Conservation (phyloP, 768 basidiomycete species). For the Lyophyllum decastes region DNA sequence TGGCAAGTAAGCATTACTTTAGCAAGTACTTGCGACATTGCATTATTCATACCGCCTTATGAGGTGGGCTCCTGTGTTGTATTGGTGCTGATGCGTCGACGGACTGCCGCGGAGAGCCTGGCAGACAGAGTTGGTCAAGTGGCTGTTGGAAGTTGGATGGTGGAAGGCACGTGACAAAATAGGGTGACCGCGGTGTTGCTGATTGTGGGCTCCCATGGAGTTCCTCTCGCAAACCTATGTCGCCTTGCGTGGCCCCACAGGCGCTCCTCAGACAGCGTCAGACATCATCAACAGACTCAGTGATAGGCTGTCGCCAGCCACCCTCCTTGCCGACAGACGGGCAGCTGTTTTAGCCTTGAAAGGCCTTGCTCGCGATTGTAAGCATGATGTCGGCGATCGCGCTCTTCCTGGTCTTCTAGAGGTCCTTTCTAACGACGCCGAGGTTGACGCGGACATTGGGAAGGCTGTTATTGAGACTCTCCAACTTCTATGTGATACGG, state of each 20-base stretch:
- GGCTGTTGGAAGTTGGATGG: too few relatives aligned
- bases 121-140: too few relatives aligned
- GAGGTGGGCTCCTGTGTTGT: slow-evolving; percentile 3
- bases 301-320: slow-evolving; percentile 88
- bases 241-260: slow-evolving; percentile 81
- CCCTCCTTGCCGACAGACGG: slow-evolving; percentile 86
- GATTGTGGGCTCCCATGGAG: slow-evolving; percentile 52
- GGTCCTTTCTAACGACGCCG: slow-evolving; percentile 84
- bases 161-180: slow-evolving; percentile 13
- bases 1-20: too few relatives aligned
- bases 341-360: slow-evolving; percentile 94
- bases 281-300: slow-evolving; percentile 89
- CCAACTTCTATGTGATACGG: slow-evolving; percentile 79
- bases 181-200: background rate
- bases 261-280: slow-evolving; percentile 77
- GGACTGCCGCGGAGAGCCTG: too few relatives aligned
- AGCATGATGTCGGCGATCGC: slow-evolving; percentile 79
- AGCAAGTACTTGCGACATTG: too few relatives aligned
- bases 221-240: slow-evolving; percentile 86
- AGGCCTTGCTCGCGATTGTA: slow-evolving; percentile 89
- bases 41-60: background rate
- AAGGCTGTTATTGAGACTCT: slow-evolving; percentile 93
- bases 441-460: slow-evolving; percentile 88
- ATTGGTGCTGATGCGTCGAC: slow-evolving; percentile 3
- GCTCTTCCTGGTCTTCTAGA: slow-evolving; percentile 79